phyloP scores from a whole-genome alignment of 2,329 filamentous ascomycete genomes.

The Thelonectria rubi region DNA sequence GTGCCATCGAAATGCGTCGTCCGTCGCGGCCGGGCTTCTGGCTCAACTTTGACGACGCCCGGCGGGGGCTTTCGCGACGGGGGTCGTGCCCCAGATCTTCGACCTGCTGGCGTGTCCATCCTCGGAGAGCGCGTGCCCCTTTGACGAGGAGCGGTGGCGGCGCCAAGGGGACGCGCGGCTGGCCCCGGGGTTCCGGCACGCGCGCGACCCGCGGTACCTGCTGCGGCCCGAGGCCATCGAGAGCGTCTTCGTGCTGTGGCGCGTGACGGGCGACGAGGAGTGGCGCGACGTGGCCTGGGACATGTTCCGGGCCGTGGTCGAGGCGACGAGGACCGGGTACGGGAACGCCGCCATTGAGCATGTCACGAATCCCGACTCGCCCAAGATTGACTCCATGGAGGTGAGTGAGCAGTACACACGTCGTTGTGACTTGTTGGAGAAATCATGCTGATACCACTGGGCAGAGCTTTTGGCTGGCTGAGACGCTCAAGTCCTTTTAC shows the following conservation, averaged over 20 bases:
- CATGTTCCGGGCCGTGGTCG: conserved; percentile 60
- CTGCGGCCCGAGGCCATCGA: conserved; percentile 61
- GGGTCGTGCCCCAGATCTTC: conserved; percentile 68
- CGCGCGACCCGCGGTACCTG: conserved; percentile 59
- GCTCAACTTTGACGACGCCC: conserved; percentile 55
- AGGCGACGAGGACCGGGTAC: conserved; percentile 55
- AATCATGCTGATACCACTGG: conserved; percentile 5
- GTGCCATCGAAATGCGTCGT: neutral
- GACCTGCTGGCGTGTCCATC: conserved; percentile 56
- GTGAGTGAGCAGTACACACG: too few species aligned
- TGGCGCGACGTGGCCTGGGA: conserved; percentile 62
- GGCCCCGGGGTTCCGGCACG: conserved; percentile 69
- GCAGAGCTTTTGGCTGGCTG: conserved; percentile 76
- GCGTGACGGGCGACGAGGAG: conserved; percentile 58
- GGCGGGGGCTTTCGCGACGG: conserved; percentile 58
- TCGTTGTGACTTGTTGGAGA: too few species aligned
- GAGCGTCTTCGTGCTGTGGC: conserved; percentile 59
- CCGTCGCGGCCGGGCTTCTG: conserved; percentile 50
- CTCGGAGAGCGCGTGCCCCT: conserved; percentile 42
- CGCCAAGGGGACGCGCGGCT: conserved; percentile 40
- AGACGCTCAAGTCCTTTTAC: conserved; percentile 81
- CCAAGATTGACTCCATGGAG: conserved; percentile 69
- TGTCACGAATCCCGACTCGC: conserved; percentile 47
- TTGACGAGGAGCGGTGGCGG: conserved; percentile 44
- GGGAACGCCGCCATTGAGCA: conserved; percentile 60